Evolutionary conservation across 1,284 basidiomycete species (phyloP), one percentile per base, ranked within the genome.

Genomic region (Sanguinoderma infundibulare): DNA sequence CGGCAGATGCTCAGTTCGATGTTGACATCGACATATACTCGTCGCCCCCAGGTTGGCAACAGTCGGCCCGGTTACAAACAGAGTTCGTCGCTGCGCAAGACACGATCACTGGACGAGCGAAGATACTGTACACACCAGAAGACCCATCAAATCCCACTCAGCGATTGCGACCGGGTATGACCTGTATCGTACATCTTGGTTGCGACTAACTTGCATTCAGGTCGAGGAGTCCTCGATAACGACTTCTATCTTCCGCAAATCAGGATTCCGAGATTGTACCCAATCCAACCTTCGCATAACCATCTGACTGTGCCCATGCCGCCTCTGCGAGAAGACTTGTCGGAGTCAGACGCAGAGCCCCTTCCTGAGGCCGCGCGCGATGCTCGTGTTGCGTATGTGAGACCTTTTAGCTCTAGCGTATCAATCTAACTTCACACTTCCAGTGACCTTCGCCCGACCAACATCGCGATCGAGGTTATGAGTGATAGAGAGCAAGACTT

Each of bases 11-110:
- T 2, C 70, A 75, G 8, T 75, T 85, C 0, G 91, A 92, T 65
- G 69, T 83, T 0, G 80, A 81, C 52, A 53, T 93, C 20, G 94
- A 96, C 67, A 78, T 89, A 2, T 95, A 94, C 72, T 80, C 81
- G 40, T 81, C 87, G 3, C 88, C 90, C 3, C 67, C 73, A 30
- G 86, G 84, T 0, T 91, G 87, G 86, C 75, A 76, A 61, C 75
- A 81, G 34, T 74, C 77, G 34, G 85, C 85, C 0, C 68, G 74
- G 36, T 72, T 72, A 5, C 95, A 97, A 73, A 76, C 81, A 12
- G 75, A 79, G 9, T 97, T 94, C 71, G 71, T 97, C 20, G 75
- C 77, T n/a, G 78, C 80, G 47, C 91, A 97, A 73, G 95, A 97
- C 72, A 70, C 67, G 20, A 71, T 79, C 17, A 95, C 92, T 2